Conservation (phyloP, 148 eudicot genomes). For the Suaeda aralocaspica region DNA sequence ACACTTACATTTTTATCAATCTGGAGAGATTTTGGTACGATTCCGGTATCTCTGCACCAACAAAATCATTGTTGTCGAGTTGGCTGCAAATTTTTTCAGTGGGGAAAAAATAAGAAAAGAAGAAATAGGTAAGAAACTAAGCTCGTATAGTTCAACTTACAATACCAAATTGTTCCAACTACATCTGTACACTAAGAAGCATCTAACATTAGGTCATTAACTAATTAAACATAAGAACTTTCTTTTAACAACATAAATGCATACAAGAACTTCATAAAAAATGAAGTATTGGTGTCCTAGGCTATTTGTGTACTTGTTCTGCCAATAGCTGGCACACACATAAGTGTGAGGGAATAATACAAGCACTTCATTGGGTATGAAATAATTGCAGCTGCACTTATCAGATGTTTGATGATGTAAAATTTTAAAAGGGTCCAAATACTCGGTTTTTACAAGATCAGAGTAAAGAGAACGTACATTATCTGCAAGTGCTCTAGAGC, state of each 20-base stretch:
- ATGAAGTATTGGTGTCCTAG: not conserved
- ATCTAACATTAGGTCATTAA: not conserved
- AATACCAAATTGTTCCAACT: conserved; percentile 3
- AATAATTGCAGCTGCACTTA: not conserved
- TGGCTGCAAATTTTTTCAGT: conserved; percentile 43
- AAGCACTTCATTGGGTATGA: not conserved
- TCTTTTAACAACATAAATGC: not conserved
- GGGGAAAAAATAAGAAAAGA: not conserved
- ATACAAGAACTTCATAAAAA: not conserved
- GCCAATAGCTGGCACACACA: not conserved
- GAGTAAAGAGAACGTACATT: conserved; percentile 47
- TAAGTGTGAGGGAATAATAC: no score
- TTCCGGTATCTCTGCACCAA: conserved; percentile 50
- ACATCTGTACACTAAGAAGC: not conserved
- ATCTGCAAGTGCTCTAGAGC: conserved; percentile 43
- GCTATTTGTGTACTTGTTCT: not conserved
- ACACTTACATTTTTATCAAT: conserved; percentile 66
- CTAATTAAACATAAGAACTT: not conserved
- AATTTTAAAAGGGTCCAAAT: no score
- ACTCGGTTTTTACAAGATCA: not conserved
- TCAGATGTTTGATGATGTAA: not conserved
- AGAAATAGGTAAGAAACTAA: not conserved
- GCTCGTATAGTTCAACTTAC: conserved; percentile 11
- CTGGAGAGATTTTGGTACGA: conserved; percentile 56
- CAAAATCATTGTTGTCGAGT: conserved; percentile 70